Base-by-base conservation (phyloP, 2,329 filamentous ascomycete genomes). In the Scytalidium lignicola region DNA sequence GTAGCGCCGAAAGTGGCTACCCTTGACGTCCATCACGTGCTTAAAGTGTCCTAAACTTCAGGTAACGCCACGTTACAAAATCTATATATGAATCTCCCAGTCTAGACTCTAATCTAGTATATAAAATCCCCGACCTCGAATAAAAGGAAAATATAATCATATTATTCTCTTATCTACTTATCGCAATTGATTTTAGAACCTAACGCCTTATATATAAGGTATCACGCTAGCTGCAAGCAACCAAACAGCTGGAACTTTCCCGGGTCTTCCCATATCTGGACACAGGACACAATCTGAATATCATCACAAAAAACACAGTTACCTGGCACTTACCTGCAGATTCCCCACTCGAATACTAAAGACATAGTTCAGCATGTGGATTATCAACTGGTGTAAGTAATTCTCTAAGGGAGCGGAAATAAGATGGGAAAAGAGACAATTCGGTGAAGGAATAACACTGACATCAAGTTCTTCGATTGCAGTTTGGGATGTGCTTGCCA, bases 401-500 rank as follows among this genome's bases (percentile, higher is more conserved):
- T 44, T 21, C 13, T 13, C n/a, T 18, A 13, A 5, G 21, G 21
- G 23, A 22, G 15, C 28, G 20, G 23, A 46, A 26, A 39, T 43
- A 8, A 46, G 13, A 22, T 39, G 12, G 3, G 18, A 15, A 28
- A 28, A 49, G 43, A 39, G 19, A 41, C n/a, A 18, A 20, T n/a
- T 26, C 17, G 48, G 49, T 40, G 20, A 18, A 39, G 48, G 55
- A 54, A 63, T 69, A 61, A 70, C 62, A 53, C 53, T 55, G 52
- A 32, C 32, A 5, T 37, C 32, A n/a, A 13, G 10, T 51, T 43
- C 50, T 48, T 50, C n/a, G 46, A 48, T 48, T 41, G 58, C 59
- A 90, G 90, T 95, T 74, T 95, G 89, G 80, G 89, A 95, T 75
- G 76, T 95, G 62, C 83, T 96, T 64, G 88, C 90, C 64, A 88